Conservation (phyloP, 345 rosid species). For the Hibiscus syriacus region DNA sequence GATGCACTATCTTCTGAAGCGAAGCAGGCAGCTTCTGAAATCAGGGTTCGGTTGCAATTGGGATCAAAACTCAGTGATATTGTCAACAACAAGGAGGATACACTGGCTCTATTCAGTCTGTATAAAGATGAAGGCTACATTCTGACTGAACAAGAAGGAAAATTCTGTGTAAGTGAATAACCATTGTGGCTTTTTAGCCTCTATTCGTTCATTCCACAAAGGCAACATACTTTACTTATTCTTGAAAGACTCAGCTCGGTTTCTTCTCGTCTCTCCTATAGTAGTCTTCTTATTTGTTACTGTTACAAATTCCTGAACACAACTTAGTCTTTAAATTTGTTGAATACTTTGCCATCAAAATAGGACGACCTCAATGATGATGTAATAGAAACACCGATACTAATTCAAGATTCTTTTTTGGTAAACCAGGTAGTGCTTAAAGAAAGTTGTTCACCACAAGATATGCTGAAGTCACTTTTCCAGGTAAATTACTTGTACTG, state of each 20-base stretch:
- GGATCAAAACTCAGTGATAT: slow-evolving; percentile 83
- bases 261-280: background rate
- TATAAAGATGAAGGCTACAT: slow-evolving; percentile 77
- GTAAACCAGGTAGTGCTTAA: slow-evolving; percentile 73
- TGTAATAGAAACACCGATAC: background rate
- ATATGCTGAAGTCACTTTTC: slow-evolving; percentile 90
- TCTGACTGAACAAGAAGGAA: slow-evolving; percentile 60
- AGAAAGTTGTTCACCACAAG: slow-evolving; percentile 65
- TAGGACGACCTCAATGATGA: background rate
- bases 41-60: slow-evolving; percentile 56
- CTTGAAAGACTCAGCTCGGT: background rate
- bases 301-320: background rate
- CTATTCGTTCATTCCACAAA: background rate
- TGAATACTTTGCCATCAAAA: background rate
- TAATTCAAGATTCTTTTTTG: background rate
- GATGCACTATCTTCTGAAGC: slow-evolving; percentile 54
- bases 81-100: slow-evolving; percentile 66
- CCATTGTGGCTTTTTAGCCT: background rate
- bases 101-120: slow-evolving; percentile 50
- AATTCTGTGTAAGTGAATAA: slow-evolving; percentile 57
- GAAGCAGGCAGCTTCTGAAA: slow-evolving; percentile 71
- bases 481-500: slow-evolving; percentile 90
- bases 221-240: background rate
- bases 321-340: background rate
- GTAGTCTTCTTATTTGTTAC: background rate